A percentile compares a stretch with the other conserved stretches of the same genome.
These are phyloP conservation scores for Epichloe sp. DNA, from an alignment of 2,329 filamentous ascomycete species.

Conservation along the genomic window DNA sequence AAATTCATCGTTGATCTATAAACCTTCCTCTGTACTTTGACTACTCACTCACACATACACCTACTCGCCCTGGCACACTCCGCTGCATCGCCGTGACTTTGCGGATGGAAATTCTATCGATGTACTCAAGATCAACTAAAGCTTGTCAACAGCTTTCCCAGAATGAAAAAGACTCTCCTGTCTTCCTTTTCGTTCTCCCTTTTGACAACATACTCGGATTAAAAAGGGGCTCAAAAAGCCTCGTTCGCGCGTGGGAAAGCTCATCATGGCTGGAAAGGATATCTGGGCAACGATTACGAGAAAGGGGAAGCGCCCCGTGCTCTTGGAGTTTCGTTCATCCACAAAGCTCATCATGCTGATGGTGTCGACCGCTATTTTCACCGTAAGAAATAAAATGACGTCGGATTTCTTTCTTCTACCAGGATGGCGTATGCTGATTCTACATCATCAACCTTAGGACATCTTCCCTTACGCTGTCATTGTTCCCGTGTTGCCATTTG, in stretches of 20 bases:
- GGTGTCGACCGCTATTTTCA: slow-evolving; percentile 22
- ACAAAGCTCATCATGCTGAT: slow-evolving; percentile 19
- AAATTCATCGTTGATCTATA: neutral
- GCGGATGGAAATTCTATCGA: neutral
- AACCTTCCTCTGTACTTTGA: neutral
- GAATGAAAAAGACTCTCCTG: neutral
- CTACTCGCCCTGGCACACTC: neutral
- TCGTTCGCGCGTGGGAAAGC: slow-evolving; percentile 1
- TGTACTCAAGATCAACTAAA: neutral
- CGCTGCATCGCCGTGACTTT: neutral
- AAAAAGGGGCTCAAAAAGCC: neutral
- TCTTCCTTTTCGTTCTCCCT: neutral
- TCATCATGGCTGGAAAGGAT: slow-evolving; percentile 9
- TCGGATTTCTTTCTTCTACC: neutral
- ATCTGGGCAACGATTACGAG: slow-evolving; percentile 7
- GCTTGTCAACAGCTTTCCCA: neutral
- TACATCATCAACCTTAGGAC: slow-evolving; percentile 12
- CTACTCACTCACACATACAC: no score
- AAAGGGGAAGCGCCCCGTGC: slow-evolving; percentile 13
- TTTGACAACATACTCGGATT: neutral
- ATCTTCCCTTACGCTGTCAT: slow-evolving; percentile 23
- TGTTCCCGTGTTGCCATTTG: slow-evolving; percentile 21
- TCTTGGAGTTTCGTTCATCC: slow-evolving; percentile 19
- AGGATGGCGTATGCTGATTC: neutral
- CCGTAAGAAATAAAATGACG: slow-evolving; percentile 10